Evolutionary conservation across 2,329 filamentous ascomycete species (phyloP).

Genomic region (Hypoxylon sp.): DNA sequence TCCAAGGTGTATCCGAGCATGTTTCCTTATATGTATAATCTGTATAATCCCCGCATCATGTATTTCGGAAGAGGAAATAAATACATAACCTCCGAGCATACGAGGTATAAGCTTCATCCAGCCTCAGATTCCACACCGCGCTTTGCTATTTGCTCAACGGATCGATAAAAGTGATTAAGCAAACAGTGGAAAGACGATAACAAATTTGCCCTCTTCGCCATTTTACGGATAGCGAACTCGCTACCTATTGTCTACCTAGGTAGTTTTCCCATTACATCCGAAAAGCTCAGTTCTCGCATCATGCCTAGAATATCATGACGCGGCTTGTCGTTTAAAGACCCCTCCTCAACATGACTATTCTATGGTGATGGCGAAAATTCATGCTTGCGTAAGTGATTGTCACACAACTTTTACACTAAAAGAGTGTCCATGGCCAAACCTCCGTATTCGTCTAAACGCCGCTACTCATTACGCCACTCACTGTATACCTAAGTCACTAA

Average conservation of each 20-base stretch:
- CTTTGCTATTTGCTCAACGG: not conserved
- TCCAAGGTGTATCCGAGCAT: constrained; percentile 18
- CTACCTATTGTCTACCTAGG: not conserved
- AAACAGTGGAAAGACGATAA: not conserved
- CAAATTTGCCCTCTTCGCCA: not conserved
- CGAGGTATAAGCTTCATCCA: constrained; percentile 14
- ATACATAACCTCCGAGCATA: constrained; percentile 4
- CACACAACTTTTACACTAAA: constrained; percentile 12
- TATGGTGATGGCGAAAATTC: constrained; percentile 2
- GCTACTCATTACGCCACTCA: not conserved
- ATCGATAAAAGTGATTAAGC: constrained; percentile 9
- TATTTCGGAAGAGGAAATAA: constrained; percentile 6
- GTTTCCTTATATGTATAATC: constrained; percentile 14
- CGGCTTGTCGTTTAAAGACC: constrained; percentile 22
- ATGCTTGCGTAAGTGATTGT: constrained; percentile 12
- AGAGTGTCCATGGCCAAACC: no score
- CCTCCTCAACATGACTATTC: constrained; percentile 17
- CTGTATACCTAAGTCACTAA: not conserved
- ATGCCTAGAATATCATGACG: constrained; percentile 32
- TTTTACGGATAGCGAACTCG: not conserved
- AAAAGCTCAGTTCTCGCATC: constrained; percentile 31
- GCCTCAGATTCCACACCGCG: not conserved
- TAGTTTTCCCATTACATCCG: constrained; percentile 10
- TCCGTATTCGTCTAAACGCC: not conserved
- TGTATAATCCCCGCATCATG: not conserved